These are phyloP conservation scores for Penicillium sp. DNA, from an alignment of 2,329 filamentous ascomycete species.

Conservation along the genomic window DNA sequence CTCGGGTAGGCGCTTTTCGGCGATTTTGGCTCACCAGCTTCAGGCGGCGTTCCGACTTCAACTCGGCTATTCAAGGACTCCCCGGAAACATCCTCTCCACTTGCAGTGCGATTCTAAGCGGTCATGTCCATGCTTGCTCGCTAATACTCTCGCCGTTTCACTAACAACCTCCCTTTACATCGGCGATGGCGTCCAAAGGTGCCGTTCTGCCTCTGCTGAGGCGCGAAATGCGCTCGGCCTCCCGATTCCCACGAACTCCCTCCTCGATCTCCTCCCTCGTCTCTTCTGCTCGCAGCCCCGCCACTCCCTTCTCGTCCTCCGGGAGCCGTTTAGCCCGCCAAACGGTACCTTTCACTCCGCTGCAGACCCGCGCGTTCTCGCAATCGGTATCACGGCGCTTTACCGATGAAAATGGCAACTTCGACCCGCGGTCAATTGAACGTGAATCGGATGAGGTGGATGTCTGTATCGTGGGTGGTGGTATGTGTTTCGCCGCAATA, in stretches of 20 bases:
- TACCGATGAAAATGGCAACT: constrained; percentile 54
- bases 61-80: constrained; percentile 28
- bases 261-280: constrained; percentile 24
- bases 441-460: constrained; percentile 92
- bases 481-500: constrained; percentile 39
- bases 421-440: constrained; percentile 68
- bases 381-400: constrained; percentile 41
- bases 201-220: constrained; percentile 43
- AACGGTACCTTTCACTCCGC: constrained; percentile 20
- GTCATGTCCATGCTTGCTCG: constrained; percentile 16
- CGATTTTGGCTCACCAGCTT: constrained; percentile 13
- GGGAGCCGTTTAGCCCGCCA: constrained; percentile 20
- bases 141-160: constrained; percentile 5
- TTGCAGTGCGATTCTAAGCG: background rate
- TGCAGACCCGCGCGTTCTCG: constrained; percentile 47
- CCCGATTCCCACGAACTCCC: constrained; percentile 29
- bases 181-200: constrained; percentile 42
- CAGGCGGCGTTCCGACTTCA: constrained; percentile 5
- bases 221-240: constrained; percentile 36
- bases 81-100: background rate
- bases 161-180: background rate
- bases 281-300: constrained; percentile 19
- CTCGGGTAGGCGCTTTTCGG: constrained; percentile 28
- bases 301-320: constrained; percentile 19
- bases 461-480: constrained; percentile 93